Evolutionary conservation across 192 early-diverging fungal species (phyloP), one percentile per base, ranked within the genome.

Genomic region (Fimicolochytrium jonesii): DNA sequence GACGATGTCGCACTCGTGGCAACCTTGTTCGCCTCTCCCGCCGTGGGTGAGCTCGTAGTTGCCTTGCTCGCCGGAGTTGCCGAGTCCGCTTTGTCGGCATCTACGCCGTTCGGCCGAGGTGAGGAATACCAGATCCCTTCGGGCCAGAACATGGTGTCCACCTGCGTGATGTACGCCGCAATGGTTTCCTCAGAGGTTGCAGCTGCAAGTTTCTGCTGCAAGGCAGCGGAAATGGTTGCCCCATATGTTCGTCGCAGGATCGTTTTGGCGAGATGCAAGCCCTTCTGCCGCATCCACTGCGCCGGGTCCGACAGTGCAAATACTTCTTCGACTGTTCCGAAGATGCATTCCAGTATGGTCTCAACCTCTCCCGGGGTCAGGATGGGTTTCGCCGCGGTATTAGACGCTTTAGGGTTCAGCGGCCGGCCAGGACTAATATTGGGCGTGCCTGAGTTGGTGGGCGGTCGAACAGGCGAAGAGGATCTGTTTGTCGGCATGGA

Each of bases 241-340:
- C 69, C 67, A 53, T 74, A 76, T 33, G 64, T 80, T 22, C 66
- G 68, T 36, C 69, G 52, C 32, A 80, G 45, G 11, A 80, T 59
- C 2, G 62, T 64, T 34, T 77, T 77, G 28, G 74, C 71, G 18
- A 72, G 42, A 22, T 75, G 73, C 0, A 80, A 48, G 6, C 68
- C 68, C 61, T 72, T 65, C 57, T 77, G 74, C 3, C 74, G 56
- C 18, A 80, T 64, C 78, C 78, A 80, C 36, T 70, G 69, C 26
- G 52, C 60, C 45, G 67, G 68, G 42, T 67, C 67, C 13, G 64
- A 65, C 15, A 75, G 62, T 9, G 59, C 45, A 46, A 80, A 77
- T 0, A 76, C 55, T 56, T 80, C 78, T 51, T 80, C 78, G 25
- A 80, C 68, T n/a, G 67, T 47, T 7, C 61, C 64, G 56, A 79